These are phyloP conservation scores for Penicillium macrosclerotiorum DNA, from an alignment of 495 filamentous ascomycete genomes.

Conservation along the genomic window DNA sequence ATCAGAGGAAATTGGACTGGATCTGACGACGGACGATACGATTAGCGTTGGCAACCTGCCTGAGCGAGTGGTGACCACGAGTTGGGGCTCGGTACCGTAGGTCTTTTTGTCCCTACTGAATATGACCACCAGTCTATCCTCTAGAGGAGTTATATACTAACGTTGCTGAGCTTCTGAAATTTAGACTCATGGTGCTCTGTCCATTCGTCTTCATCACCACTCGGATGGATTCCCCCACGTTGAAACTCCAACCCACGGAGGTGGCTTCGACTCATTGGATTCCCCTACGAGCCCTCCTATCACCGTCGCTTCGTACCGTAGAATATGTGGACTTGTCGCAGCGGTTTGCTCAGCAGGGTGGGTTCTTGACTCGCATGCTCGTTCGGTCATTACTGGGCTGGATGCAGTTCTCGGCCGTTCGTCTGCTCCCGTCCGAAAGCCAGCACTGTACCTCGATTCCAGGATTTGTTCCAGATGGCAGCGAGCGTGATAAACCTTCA, in stretches of 20 bases:
- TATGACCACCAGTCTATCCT: too few species aligned
- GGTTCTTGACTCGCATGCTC: slow-evolving; percentile 48
- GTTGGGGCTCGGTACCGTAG: slow-evolving; percentile 68
- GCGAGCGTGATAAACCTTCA: slow-evolving; percentile 7
- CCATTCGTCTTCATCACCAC: slow-evolving; percentile 70
- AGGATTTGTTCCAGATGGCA: slow-evolving; percentile 41
- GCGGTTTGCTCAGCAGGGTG: slow-evolving; percentile 54
- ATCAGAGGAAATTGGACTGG: slow-evolving; percentile 68
- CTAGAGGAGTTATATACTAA: too few species aligned
- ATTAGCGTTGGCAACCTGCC: slow-evolving; percentile 67
- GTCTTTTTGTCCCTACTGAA: slow-evolving; percentile 21
- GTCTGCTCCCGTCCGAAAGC: slow-evolving; percentile 60
- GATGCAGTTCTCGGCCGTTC: slow-evolving; percentile 72
- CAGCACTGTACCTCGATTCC: slow-evolving; percentile 51
- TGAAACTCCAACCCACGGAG: slow-evolving; percentile 69
- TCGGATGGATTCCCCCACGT: slow-evolving; percentile 52
- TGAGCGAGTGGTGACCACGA: slow-evolving; percentile 68
- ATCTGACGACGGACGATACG: slow-evolving; percentile 54
- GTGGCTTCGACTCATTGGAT: slow-evolving; percentile 79
- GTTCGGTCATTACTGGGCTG: slow-evolving; percentile 58
- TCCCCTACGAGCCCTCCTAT: slow-evolving; percentile 61
- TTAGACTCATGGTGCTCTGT: slow-evolving; percentile 75
- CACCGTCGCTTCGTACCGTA: slow-evolving; percentile 59
- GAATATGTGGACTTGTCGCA: slow-evolving; percentile 66
- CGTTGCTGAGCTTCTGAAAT: too few species aligned